Percentiles rank a stretch among this genome's conserved stretches.
Evolutionary conservation across 1,284 basidiomycete species (phyloP).

Genomic region (Mycena citricolor): DNA sequence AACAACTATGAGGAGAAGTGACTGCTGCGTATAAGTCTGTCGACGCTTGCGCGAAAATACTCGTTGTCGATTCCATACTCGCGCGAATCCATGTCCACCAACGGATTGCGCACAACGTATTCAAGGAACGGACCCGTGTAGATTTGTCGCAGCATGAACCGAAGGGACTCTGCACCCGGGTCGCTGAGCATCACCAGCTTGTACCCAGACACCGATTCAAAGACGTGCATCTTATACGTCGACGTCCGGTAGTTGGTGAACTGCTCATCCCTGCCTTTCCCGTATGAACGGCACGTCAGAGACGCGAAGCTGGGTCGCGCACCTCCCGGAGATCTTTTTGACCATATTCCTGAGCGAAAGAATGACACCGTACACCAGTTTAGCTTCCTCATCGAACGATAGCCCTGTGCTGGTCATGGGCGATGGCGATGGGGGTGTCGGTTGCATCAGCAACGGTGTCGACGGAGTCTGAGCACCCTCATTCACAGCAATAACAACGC

Average conservation of each 20-base stretch:
- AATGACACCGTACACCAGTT: conserved; percentile 95
- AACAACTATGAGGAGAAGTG: conserved; percentile 62
- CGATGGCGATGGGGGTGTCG: conserved; percentile 31
- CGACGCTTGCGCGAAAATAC: conserved; percentile 81
- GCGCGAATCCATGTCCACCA: conserved; percentile 79
- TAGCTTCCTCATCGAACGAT: conserved; percentile 96
- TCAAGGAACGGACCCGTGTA: conserved; percentile 95
- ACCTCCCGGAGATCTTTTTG: conserved; percentile 89
- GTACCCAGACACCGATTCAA: conserved; percentile 90
- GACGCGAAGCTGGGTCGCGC: conserved; percentile 26
- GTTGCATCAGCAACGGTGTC: conserved; percentile 36
- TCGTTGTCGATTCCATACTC: conserved; percentile 89
- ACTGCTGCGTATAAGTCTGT: conserved; percentile 63
- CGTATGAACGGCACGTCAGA: conserved; percentile 3
- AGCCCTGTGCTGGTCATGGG: conserved; percentile 50
- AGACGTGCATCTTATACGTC: conserved; percentile 90
- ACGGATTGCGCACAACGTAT: conserved; percentile 89
- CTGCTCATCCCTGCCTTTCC: conserved; percentile 70
- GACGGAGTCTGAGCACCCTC: conserved; percentile 44
- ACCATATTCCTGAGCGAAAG: conserved; percentile 93
- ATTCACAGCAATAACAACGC: conserved; percentile 67
- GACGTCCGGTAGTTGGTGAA: conserved; percentile 92
- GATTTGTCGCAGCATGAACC: conserved; percentile 83
- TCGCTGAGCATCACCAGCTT: conserved; percentile 96
- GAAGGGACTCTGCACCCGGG: conserved; percentile 77